Base-by-base conservation (phyloP, 2,329 filamentous ascomycete genomes). In the Alternaria sp. region DNA sequence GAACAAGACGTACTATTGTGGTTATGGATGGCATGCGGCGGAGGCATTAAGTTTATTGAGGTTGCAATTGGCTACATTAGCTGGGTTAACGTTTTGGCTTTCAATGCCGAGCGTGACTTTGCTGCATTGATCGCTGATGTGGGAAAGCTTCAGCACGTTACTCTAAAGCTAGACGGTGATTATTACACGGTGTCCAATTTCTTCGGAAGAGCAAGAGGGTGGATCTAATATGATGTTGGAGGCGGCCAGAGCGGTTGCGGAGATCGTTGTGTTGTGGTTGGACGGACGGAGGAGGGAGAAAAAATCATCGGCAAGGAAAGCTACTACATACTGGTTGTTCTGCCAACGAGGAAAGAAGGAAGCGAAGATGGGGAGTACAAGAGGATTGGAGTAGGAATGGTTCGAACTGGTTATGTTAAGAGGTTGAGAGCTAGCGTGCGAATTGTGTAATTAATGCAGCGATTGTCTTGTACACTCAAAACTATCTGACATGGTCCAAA, bases 1-100 rank as follows among this genome's bases (percentile, higher is more conserved):
- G 5, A 23, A 17, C 39, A 39, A 17, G 9, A 29, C 8, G 59
- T 67, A 41, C 66, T 62, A 29, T 67, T 62, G 10, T 68, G 67
- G 67, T 52, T 29, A 31, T 52, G 28, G 21, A 40, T 52, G 28
- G 40, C 50, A 23, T 42, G 23, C 13, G 17, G 29, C 11, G 39
- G 50, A 5, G 13, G 50, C 29, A 52, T 52, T 7, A 2, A 44
- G 21, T 52, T 52, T 23, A 36, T n/a, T 3, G 31, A 52, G 8
- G 14, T 42, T 17, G 8, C 1, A 31, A 5, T n/a, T 1, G 41
- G 24, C 23, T 31, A 4, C 1, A 24, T 44, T 7, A 44, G 41
- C 41, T 45, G 26, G 42, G 28, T 23, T 29, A 17, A 45, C 8
- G 11, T 26, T 45, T 26, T 45, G 3, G 42, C 42, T 40, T 45